A percentile compares a stretch with the other conserved stretches of the same genome.
Evolutionary conservation across 345 rosid species (phyloP).

Genomic region (Brassica napus): Da-Ae NC_063448.1:10933001-10933500

Average conservation of each 20-base stretch:
- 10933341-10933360: background rate
- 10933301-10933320: background rate
- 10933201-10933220: conserved; percentile 17
- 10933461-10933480: no score
- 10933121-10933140: background rate
- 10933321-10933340: background rate
- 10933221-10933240: conserved; percentile 16
- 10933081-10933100: background rate
- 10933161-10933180: background rate
- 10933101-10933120: background rate
- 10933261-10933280: conserved; percentile 33
- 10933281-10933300: background rate
- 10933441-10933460: no score
- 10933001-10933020: background rate
- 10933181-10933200: background rate
- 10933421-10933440: background rate
- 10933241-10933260: conserved; percentile 7
- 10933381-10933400: background rate
- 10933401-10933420: background rate
- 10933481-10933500: no score
- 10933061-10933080: background rate
- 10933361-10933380: background rate
- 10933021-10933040: background rate
- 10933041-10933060: background rate
- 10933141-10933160: background rate